Evolutionary conservation across 2,329 filamentous ascomycete genomes (phyloP).

Genomic region (Paraphaeosphaeria sporulosa): DNA sequence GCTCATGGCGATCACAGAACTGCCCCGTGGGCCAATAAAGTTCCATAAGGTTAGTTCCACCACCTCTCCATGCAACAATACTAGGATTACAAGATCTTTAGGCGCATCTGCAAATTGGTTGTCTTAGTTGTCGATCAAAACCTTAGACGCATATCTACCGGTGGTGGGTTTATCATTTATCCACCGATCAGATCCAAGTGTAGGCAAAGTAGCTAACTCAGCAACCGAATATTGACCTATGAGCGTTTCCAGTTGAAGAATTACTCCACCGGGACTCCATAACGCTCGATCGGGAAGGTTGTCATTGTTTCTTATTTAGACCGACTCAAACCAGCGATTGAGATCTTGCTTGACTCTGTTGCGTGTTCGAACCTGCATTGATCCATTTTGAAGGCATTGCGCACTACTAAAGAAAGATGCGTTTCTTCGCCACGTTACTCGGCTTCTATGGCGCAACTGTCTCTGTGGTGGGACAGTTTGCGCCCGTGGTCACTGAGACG

Average conservation of each 20-base stretch:
- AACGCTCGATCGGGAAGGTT: not conserved
- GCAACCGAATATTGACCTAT: not conserved
- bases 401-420: not conserved
- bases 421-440: conserved; percentile 1
- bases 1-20: not conserved
- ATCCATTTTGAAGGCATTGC: not conserved
- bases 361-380: not conserved
- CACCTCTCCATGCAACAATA: not conserved
- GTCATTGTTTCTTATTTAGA: not conserved
- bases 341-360: not conserved
- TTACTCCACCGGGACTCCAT: not conserved
- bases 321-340: not conserved
- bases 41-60: not conserved
- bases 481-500: conserved; percentile 31
- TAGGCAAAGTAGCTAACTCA: not conserved
- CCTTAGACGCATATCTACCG: not conserved
- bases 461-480: conserved; percentile 7
- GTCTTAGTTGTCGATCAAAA: not conserved
- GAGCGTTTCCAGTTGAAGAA: not conserved
- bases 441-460: conserved; percentile 2
- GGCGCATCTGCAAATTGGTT: not conserved
- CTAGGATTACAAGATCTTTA: not conserved
- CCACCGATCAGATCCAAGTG: not conserved
- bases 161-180: conserved; percentile 2
- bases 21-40: not conserved